phyloP scores from a whole-genome alignment of 225 moss, liverwort and hornwort species.

The Rhytidiadelphus loreus region DNA sequence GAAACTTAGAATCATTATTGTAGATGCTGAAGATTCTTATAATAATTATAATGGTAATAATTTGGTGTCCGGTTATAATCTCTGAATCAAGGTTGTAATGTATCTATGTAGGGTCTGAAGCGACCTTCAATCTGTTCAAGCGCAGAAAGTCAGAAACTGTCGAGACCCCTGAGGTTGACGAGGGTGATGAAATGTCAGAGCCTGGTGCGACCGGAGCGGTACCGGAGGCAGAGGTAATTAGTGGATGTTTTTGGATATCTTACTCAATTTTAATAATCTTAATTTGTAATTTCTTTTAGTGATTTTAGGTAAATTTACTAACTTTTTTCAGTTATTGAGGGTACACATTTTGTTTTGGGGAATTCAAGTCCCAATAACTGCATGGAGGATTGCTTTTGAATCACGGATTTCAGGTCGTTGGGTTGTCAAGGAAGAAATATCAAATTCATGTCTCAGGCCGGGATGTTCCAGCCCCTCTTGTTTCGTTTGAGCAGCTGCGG shows the following conservation, averaged over 20 bases:
- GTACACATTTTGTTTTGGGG: neutral
- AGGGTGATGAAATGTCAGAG: neutral
- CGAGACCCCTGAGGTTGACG: neutral
- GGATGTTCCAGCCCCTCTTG: slow-evolving; percentile 60
- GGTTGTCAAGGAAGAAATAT: slow-evolving; percentile 52
- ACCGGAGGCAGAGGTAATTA: slow-evolving; percentile 37
- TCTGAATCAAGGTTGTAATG: neutral
- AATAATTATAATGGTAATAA: neutral
- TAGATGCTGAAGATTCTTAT: neutral
- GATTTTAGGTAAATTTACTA: neutral
- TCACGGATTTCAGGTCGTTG: slow-evolving; percentile 16
- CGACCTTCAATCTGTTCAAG: slow-evolving; percentile 39
- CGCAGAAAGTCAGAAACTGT: slow-evolving; percentile 14
- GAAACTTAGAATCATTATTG: neutral
- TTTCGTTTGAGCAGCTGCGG: slow-evolving; percentile 57
- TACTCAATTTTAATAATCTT: neutral
- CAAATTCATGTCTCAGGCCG: slow-evolving; percentile 82
- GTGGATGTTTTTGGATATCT: neutral
- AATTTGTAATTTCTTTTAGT: neutral
- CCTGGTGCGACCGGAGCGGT: slow-evolving; percentile 1
- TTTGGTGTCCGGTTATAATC: neutral
- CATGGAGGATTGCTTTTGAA: neutral
- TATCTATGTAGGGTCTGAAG: slow-evolving; percentile 7
- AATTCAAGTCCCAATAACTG: neutral
- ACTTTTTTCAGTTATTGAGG: neutral